A percentile compares a stretch with the other conserved stretches of the same genome.
Evolutionary conservation across 73 alveolate species (phyloP).

Genomic region (Paramecium octaurelia): DNA sequence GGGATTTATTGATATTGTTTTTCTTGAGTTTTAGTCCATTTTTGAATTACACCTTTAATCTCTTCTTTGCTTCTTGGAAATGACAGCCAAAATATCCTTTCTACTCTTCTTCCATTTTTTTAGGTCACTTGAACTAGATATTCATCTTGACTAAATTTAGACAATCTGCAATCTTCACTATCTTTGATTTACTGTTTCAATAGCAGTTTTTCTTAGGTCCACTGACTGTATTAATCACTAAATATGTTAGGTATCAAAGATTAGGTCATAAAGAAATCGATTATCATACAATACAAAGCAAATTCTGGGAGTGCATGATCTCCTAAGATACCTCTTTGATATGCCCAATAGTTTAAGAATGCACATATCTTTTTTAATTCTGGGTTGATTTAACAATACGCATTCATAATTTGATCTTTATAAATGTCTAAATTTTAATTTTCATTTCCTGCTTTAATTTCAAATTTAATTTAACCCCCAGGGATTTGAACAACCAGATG

Average conservation of each 20-base stretch:
- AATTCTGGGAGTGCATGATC: conserved; percentile 28
- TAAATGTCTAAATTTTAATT: not conserved
- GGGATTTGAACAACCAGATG: not conserved
- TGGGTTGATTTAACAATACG: not conserved
- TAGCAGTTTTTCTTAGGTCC: not conserved
- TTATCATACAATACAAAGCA: conserved; percentile 35
- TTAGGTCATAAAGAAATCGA: not conserved
- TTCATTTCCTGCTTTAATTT: not conserved
- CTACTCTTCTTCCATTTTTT: not conserved
- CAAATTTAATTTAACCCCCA: not conserved
- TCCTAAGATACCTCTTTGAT: not conserved
- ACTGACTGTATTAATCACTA: not conserved
- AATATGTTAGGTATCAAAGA: conserved; percentile 11
- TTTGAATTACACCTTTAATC: not conserved
- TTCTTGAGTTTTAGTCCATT: not conserved
- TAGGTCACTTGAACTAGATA: not conserved
- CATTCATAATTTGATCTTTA: not conserved
- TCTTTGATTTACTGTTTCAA: not conserved
- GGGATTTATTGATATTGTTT: not conserved
- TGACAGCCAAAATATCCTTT: not conserved
- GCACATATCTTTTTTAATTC: conserved; percentile 12
- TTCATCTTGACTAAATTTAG: not conserved
- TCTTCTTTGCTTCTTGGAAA: conserved; percentile 5
- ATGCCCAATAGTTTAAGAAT: conserved; percentile 41
- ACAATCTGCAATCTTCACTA: not conserved